Base-by-base conservation (phyloP, 1,284 basidiomycete genomes). In the Leccinum fallax region DNA sequence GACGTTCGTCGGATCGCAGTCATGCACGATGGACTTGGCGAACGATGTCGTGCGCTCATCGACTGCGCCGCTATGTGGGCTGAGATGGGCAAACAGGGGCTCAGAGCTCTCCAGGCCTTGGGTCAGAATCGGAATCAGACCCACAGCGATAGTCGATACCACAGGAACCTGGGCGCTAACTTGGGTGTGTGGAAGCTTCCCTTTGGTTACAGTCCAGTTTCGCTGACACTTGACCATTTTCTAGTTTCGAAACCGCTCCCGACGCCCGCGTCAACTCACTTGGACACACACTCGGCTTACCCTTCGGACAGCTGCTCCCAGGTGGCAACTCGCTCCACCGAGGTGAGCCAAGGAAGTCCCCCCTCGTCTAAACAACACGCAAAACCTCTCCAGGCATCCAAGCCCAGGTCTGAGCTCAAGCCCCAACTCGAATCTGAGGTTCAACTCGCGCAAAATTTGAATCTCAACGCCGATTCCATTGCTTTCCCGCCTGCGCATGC, bases 31-130 rank as follows among this genome's bases (percentile, higher is more conserved):
- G 89, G 89, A 0, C 77, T 93, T n/a, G 80, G 83, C 6, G 76
- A 78, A 9, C 80, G 90, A 3, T 88, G 86, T 66, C 79, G 77
- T 30, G 89, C 88, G 0, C 79, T 93, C 67, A 80, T 85, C 2
- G 84, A 89, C 60, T 90, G 87, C 66, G 90, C 86, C 1, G 82
- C 80, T 80, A 76, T 78, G 2, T 92, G 88, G 89, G 74, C 79
- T 2, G 86, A 90, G 69, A 81, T 83, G 77, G 90, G 86, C 0
- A 85, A 81, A 68, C 82, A 85, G 64, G 87, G 81, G 9, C 68
- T 84, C 19, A 69, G 74, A 6, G 76, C 78, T 0, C 62, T 86
- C 15, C 79, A 83, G 43, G 53, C 53, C 11, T 40, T 40, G 16
- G 38, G 38, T 40, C 38, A 38, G 38, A 16, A 10, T 1, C 30